Percentiles rank a stretch among this genome's conserved stretches.
Conservation (phyloP, 176 grass and related monocot genomes). For the Oryza punctata region DNA sequence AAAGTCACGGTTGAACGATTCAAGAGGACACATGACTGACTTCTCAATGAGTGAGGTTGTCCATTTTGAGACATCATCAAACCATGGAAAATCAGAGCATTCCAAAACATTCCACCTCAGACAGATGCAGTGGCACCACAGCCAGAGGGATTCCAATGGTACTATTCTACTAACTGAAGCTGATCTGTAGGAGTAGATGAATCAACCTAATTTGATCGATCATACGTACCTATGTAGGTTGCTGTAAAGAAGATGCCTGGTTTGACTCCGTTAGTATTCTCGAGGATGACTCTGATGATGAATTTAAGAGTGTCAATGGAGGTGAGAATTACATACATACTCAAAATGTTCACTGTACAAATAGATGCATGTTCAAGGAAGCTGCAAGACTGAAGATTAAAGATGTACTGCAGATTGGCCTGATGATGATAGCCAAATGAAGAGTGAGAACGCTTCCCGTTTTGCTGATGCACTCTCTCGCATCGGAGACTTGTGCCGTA, state of each 20-base stretch:
- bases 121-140: conserved; percentile 89
- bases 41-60: conserved; percentile 74
- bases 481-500: conserved; percentile 53
- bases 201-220: conserved; percentile 4
- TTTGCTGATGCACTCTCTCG: conserved; percentile 58
- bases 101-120: conserved; percentile 76
- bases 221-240: conserved; percentile 44
- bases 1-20: conserved; percentile 35
- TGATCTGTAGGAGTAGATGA: background rate
- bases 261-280: conserved; percentile 91
- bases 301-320: conserved; percentile 80
- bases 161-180: conserved; percentile 3
- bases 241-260: conserved; percentile 93
- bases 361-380: background rate
- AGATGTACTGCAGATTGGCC: conserved; percentile 40
- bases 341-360: background rate
- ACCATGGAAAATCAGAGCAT: conserved; percentile 53
- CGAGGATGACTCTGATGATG: conserved; percentile 88
- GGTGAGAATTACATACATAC: conserved; percentile 43
- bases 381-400: background rate
- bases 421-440: conserved; percentile 47
- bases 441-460: conserved; percentile 56
- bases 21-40: conserved; percentile 48
- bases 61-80: conserved; percentile 61
- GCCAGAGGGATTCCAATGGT: conserved; percentile 70